phyloP scores from a whole-genome alignment of 2,329 filamentous ascomycete species.

The Thelonectria blattea region DNA sequence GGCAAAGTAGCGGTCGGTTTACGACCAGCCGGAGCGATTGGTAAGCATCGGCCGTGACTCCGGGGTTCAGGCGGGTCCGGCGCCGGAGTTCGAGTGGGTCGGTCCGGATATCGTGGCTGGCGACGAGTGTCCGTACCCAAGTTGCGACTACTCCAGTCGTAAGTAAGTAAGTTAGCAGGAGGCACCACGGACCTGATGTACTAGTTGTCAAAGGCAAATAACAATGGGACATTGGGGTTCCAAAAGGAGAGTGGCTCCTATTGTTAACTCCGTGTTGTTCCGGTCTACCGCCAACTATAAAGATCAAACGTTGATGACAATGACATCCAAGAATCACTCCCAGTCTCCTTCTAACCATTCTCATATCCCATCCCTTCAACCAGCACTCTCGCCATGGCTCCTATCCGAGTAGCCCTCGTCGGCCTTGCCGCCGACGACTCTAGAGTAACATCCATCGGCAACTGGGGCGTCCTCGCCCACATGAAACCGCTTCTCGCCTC shows the following conservation, averaged over 20 bases:
- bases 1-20: background rate
- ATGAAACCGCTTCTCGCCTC: conserved; percentile 51
- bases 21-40: background rate
- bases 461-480: conserved; percentile 59
- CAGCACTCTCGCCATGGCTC: background rate
- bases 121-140: too few species aligned
- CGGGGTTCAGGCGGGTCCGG: conserved; percentile 11
- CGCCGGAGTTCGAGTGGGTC: conserved; percentile 19
- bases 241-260: background rate
- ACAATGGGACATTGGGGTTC: background rate
- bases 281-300: too few species aligned
- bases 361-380: background rate
- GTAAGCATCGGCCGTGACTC: background rate
- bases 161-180: too few species aligned
- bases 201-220: too few species aligned
- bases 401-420: conserved; percentile 30
- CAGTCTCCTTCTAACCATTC: background rate
- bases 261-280: too few species aligned
- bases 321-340: too few species aligned
- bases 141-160: too few species aligned
- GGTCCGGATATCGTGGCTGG: background rate
- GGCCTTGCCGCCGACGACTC: conserved; percentile 19
- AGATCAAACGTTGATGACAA: too few species aligned
- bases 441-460: conserved; percentile 1
- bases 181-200: too few species aligned